Evolutionary conservation across 441 rosid species (phyloP).

Genomic region (Corymbia calophylla): DNA sequence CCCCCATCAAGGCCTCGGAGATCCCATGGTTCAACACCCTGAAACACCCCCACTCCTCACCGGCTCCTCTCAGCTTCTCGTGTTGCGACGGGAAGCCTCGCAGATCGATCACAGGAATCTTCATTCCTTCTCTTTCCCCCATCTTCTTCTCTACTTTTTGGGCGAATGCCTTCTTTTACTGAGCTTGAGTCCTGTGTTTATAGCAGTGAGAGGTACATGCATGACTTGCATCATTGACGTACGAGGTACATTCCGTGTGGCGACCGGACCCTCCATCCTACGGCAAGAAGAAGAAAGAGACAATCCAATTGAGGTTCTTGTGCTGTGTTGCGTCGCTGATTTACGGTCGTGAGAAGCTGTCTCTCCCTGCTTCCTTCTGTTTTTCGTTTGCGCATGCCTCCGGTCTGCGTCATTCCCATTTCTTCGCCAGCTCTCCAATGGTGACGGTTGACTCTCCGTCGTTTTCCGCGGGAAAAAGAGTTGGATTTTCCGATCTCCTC

Average conservation of each 20-base stretch:
- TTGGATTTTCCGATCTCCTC: background rate
- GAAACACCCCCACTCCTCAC: background rate
- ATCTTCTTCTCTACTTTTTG: background rate
- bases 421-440: background rate
- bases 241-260: background rate
- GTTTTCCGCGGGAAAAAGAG: background rate
- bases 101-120: background rate
- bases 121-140: background rate
- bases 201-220: background rate
- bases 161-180: background rate
- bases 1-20: background rate
- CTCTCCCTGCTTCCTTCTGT: background rate
- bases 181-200: background rate
- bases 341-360: background rate
- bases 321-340: background rate
- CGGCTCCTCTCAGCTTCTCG: background rate
- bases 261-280: background rate
- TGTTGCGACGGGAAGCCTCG: background rate
- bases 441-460: no score
- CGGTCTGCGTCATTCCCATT: background rate
- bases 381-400: background rate
- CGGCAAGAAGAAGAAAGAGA: background rate
- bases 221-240: background rate
- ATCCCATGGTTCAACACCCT: background rate
- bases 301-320: background rate